phyloP scores from a whole-genome alignment of 495 filamentous ascomycete genomes.

The Aspergillus carlsbadensis region DNA sequence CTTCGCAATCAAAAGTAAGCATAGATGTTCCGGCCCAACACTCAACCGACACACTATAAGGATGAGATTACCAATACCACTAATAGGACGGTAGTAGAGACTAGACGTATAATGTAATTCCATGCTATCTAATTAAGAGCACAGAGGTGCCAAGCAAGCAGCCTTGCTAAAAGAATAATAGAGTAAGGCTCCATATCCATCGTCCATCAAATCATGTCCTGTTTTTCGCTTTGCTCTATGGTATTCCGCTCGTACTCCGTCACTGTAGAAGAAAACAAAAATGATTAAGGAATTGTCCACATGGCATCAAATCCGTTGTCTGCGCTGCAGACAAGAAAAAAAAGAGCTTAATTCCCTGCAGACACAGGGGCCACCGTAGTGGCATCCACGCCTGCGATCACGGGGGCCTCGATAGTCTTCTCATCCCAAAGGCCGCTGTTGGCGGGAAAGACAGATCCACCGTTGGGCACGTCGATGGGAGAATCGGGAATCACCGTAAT shows the following conservation, averaged over 20 bases:
- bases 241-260: constrained; percentile 2
- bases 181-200: constrained; percentile 14
- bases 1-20: no score
- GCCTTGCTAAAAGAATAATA: constrained; percentile 5
- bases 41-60: no score
- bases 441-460: constrained; percentile 36
- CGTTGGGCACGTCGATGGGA: constrained; percentile 17
- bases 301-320: neutral
- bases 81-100: no score
- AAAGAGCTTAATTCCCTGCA: neutral
- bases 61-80: no score
- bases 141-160: neutral
- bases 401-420: constrained; percentile 11
- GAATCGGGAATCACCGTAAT: constrained; percentile 21
- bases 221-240: constrained; percentile 8
- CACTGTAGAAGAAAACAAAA: neutral
- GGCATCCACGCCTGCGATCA: constrained; percentile 19
- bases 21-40: no score
- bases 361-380: constrained; percentile 1
- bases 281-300: neutral
- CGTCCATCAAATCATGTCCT: constrained; percentile 17
- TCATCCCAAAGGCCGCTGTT: constrained; percentile 35
- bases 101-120: no score
- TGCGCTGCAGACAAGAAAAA: neutral
- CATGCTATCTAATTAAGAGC: no score